A percentile compares a stretch with the other conserved stretches of the same genome.
phyloP scores from a whole-genome alignment of 495 filamentous ascomycete species.

The Aspergillus saccharolyticus region DNA sequence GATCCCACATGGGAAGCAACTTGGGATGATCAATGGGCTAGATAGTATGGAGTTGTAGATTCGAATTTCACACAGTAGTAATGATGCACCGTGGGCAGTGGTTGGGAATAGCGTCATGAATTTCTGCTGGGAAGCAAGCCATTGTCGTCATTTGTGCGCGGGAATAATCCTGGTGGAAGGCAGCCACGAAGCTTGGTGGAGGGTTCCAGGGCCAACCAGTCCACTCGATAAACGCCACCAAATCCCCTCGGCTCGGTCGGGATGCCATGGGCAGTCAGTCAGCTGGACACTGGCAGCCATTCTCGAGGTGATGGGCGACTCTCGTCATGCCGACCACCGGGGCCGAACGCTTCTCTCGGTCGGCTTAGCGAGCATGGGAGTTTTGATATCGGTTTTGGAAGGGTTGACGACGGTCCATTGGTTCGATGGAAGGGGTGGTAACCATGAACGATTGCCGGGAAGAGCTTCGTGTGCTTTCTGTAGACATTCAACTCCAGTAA shows the following conservation, averaged over 20 bases:
- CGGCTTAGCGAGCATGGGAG: not conserved
- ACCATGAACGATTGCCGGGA: not conserved
- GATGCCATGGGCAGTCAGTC: not conserved
- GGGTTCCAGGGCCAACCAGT: conserved; percentile 9
- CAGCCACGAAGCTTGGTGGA: conserved; percentile 20
- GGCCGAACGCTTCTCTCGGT: conserved; percentile 4
- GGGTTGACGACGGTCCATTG: not conserved
- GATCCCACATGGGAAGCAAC: not conserved
- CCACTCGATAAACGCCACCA: not conserved
- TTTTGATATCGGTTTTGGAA: not conserved
- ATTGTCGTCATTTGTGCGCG: conserved; percentile 1
- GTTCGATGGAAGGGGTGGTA: not conserved
- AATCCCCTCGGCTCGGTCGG: conserved; percentile 14
- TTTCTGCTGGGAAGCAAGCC: not conserved
- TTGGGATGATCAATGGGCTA: not conserved
- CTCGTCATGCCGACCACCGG: conserved; percentile 4
- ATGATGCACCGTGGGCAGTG: not conserved
- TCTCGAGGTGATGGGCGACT: not conserved
- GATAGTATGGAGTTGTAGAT: not conserved
- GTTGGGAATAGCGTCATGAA: not conserved
- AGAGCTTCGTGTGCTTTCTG: not conserved
- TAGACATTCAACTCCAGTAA: not conserved
- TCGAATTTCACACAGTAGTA: too few relatives aligned
- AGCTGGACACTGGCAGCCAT: not conserved
- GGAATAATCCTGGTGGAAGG: conserved; percentile 1